Base-by-base conservation (phyloP, 495 filamentous ascomycete species). In the Evernia prunastri region DNA sequence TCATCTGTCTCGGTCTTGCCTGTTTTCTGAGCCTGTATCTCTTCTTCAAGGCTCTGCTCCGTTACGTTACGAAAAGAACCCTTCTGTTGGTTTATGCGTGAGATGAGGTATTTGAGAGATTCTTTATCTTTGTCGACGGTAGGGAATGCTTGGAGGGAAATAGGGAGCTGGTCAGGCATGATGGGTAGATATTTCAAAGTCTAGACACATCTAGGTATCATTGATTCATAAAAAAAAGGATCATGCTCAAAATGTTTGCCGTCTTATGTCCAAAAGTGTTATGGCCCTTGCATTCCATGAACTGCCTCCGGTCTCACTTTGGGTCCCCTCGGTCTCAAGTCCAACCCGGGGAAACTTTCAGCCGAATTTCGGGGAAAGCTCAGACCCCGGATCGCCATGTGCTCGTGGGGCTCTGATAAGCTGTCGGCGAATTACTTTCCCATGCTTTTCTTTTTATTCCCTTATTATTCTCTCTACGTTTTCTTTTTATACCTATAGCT, bases 31-130 rank as follows among this genome's bases (percentile, higher is more conserved):
- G 79, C 76, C 42, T 80, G 78, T 40, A 89, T 84, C 70, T 87
- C 82, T 45, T 82, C 79, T 20, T 78, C 80, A 4, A 92, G 70
- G 23, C 81, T 77, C 40, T 81, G 80, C 72, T 88, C 84, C 59
- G 82, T 86, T 67, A 91, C 74, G 59, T 82, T 80, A 40, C 87
- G 84, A 66, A 96, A 92, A 11, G 86, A 84, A 33, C 89, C 91
- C 63, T 84, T 85, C 67, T 92, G 82, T 43, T 79, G 74, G 71
- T 89, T 90, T 74, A 93, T 87, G 61, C 90, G 86, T 56, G 80
- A 73, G 61, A 94, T 90, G 58, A 91, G 83, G 45, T 86, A 82
- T n/a, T 82, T 78, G 17, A 95, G 76, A 17, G 78, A 81, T 61
- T 86, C 82, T n/a, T 82, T 79, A 56, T 79, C 80, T 61, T 80